phyloP scores from a whole-genome alignment of 2,329 filamentous ascomycete species.

The Penicillium decumbens region DNA sequence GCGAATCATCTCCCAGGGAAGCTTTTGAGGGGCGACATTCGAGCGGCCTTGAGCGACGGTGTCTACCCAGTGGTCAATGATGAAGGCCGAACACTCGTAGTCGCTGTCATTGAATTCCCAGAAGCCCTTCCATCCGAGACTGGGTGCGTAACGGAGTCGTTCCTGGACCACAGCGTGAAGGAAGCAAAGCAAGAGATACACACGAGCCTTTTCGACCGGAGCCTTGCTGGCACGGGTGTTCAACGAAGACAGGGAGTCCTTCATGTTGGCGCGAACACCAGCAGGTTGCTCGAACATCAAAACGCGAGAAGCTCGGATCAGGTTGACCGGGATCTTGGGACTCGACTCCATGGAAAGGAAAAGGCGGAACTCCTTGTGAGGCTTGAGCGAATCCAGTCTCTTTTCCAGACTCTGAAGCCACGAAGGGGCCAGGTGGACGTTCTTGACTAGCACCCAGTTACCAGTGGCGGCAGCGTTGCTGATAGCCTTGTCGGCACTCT shows the following conservation, averaged over 20 bases:
- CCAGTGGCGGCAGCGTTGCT: conserved; percentile 85
- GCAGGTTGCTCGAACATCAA: conserved; percentile 98
- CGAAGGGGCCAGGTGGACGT: conserved; percentile 90
- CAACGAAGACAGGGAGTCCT: conserved; percentile 84
- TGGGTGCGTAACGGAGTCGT: conserved; percentile 86
- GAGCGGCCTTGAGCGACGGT: conserved; percentile 74
- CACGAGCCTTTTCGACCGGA: conserved; percentile 81
- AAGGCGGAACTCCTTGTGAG: conserved; percentile 84
- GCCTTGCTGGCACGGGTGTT: conserved; percentile 70
- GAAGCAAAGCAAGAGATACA: conserved; percentile 91
- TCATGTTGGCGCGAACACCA: conserved; percentile 96
- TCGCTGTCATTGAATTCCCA: conserved; percentile 99
- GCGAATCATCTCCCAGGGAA: conserved; percentile 94
- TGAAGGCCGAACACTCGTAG: conserved; percentile 94
- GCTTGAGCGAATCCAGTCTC: conserved; percentile 89
- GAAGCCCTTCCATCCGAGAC: conserved; percentile 94
- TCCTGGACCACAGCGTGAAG: conserved; percentile 95
- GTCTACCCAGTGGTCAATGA: conserved; percentile 94
- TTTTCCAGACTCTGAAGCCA: conserved; percentile 98
- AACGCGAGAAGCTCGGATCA: conserved; percentile 86
- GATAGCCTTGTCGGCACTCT: conserved; percentile 92
- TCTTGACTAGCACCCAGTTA: conserved; percentile 97
- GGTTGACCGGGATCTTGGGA: conserved; percentile 92
- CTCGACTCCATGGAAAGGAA: conserved; percentile 99
- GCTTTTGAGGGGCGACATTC: conserved; percentile 87